phyloP scores from a whole-genome alignment of 192 early-diverging fungal genomes.

The Martensiomyces pterosporus region DNA sequence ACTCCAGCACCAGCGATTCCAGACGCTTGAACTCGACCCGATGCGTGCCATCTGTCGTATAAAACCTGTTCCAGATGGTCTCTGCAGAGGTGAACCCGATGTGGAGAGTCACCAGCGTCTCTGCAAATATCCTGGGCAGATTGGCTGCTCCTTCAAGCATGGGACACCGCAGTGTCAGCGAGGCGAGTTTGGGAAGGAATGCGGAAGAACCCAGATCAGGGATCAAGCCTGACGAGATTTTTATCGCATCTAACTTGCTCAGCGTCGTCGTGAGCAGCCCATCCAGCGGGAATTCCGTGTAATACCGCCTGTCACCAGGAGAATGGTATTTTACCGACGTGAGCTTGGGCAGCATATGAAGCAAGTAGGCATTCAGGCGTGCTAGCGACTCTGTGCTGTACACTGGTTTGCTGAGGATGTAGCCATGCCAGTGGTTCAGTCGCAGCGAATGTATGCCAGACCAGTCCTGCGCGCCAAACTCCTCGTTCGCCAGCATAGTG shows the following conservation, averaged over 20 bases:
- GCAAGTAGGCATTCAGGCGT: constrained; percentile 25
- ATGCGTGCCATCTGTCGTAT: constrained; percentile 5
- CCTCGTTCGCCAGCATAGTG: constrained; percentile 12
- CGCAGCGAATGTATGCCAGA: constrained; percentile 13
- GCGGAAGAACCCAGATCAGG: constrained; percentile 27
- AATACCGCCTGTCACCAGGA: constrained; percentile 19
- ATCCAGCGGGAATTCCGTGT: constrained; percentile 35
- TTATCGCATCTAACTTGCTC: constrained; percentile 11
- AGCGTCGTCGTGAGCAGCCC: constrained; percentile 27
- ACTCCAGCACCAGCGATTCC: constrained; percentile 22
- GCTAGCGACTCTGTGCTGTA: constrained; percentile 18
- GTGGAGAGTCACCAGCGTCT: constrained; percentile 21
- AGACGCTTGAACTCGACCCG: constrained; percentile 18
- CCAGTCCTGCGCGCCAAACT: constrained; percentile 19
- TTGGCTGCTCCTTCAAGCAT: constrained; percentile 14
- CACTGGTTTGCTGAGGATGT: background rate
- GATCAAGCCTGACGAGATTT: constrained; percentile 17
- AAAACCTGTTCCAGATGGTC: constrained; percentile 39
- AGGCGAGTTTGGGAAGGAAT: constrained; percentile 23
- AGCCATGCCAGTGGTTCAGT: constrained; percentile 22
- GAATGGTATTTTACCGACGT: constrained; percentile 24
- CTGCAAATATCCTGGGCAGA: constrained; percentile 32
- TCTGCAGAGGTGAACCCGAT: constrained; percentile 34
- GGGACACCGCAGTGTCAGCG: constrained; percentile 28
- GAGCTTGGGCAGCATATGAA: constrained; percentile 32